A percentile compares a stretch with the other conserved stretches of the same genome.
phyloP scores from a whole-genome alignment of 73 alveolate genomes.

The Paramecium octaurelia region DNA sequence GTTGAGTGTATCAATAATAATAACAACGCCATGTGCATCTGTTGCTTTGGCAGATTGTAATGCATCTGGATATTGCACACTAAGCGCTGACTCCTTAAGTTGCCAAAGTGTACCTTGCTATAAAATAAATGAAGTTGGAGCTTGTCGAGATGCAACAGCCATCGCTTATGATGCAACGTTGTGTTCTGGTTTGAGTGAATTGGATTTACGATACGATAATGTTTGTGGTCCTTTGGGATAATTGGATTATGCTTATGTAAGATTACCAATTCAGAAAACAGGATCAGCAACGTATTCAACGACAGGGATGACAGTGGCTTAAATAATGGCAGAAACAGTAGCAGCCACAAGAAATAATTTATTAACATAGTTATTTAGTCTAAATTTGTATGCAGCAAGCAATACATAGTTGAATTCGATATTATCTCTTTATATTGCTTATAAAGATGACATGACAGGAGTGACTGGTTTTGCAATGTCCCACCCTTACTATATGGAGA shows the following conservation, averaged over 20 bases:
- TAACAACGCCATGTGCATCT: not conserved
- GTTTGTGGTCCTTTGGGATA: not conserved
- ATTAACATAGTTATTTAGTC: not conserved
- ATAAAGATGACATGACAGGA: not conserved
- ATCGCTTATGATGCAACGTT: not conserved
- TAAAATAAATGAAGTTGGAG: slow-evolving; percentile 19
- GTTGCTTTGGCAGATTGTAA: not conserved
- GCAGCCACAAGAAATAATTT: not conserved
- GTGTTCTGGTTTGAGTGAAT: not conserved
- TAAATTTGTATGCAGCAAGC: not conserved
- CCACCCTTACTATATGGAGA: slow-evolving; percentile 24
- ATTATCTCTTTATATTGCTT: not conserved
- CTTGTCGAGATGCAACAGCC: not conserved
- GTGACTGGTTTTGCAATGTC: not conserved
- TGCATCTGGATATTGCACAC: not conserved
- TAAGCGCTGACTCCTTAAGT: not conserved
- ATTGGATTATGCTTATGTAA: slow-evolving; percentile 9
- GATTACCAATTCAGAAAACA: not conserved
- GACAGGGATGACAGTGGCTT: not conserved
- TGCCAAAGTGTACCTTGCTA: not conserved
- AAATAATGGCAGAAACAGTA: not conserved
- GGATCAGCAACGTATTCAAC: slow-evolving; percentile 3
- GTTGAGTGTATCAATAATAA: not conserved
- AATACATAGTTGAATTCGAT: not conserved
- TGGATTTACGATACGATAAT: not conserved